Evolutionary conservation across 805 yeast genomes (phyloP).

Genomic region (Candida stauntonica): DNA sequence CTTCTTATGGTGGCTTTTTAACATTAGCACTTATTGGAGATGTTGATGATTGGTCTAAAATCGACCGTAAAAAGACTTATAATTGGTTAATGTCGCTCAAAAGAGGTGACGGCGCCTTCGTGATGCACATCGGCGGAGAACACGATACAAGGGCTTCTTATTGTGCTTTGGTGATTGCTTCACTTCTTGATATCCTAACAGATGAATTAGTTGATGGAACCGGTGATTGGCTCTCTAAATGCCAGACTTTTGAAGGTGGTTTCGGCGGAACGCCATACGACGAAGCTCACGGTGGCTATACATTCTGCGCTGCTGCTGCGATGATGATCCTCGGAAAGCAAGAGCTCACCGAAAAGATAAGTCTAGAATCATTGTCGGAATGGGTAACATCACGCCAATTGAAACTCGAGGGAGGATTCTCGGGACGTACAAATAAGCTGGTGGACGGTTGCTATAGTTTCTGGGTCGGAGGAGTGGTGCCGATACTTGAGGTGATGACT

Average conservation of each 20-base stretch:
- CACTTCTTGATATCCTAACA: constrained; percentile 58
- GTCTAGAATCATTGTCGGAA: constrained; percentile 45
- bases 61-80: constrained; percentile 47
- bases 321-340: constrained; percentile 41
- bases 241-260: constrained; percentile 96
- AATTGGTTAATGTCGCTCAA: constrained; percentile 66
- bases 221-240: constrained; percentile 53
- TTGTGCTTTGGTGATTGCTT: constrained; percentile 75
- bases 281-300: constrained; percentile 98
- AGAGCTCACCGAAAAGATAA: constrained; percentile 32
- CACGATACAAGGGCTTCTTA: constrained; percentile 80
- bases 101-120: constrained; percentile 67
- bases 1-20: constrained; percentile 73
- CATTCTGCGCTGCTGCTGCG: constrained; percentile 82
- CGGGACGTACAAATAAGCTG: constrained; percentile 87
- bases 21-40: constrained; percentile 53
- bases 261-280: constrained; percentile 75
- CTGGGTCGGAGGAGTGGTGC: constrained; percentile 85
- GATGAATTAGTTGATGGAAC: constrained; percentile 52
- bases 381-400: constrained; percentile 77
- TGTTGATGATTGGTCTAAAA: constrained; percentile 35
- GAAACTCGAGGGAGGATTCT: constrained; percentile 75
- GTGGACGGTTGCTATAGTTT: constrained; percentile 96
- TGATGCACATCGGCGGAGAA: constrained; percentile 77
- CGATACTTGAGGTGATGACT: constrained; percentile 54